Conservation (phyloP, 2,329 filamentous ascomycete species). For the Arthroderma sp. region DNA sequence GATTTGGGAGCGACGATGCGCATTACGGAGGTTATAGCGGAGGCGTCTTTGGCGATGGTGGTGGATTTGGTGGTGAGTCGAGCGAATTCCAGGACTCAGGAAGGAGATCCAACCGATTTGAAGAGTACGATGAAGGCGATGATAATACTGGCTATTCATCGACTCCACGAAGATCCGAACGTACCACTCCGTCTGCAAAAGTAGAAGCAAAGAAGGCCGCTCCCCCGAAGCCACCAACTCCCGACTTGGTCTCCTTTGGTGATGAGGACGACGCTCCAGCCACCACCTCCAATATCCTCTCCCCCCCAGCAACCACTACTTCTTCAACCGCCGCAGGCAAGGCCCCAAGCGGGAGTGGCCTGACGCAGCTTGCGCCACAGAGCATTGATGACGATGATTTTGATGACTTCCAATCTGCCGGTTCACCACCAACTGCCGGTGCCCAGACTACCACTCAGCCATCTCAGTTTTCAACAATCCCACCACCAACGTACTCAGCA, state of each 20-base stretch:
- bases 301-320: slow-evolving; percentile 18
- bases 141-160: slow-evolving; percentile 51
- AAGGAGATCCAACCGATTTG: slow-evolving; percentile 60
- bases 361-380: slow-evolving; percentile 35
- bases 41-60: slow-evolving; percentile 86
- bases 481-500: slow-evolving; percentile 33
- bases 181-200: slow-evolving; percentile 22
- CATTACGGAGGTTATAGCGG: slow-evolving; percentile 55
- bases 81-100: slow-evolving; percentile 57
- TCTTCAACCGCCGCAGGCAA: slow-evolving; percentile 30
- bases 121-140: slow-evolving; percentile 95
- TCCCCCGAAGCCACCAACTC: slow-evolving; percentile 69
- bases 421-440: slow-evolving; percentile 42
- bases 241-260: slow-evolving; percentile 78
- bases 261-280: slow-evolving; percentile 55
- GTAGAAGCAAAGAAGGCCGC: slow-evolving; percentile 50
- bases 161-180: slow-evolving; percentile 38
- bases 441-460: slow-evolving; percentile 22
- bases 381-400: slow-evolving; percentile 75
- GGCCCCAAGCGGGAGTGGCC: slow-evolving; percentile 34
- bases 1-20: slow-evolving; percentile 70
- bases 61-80: slow-evolving; percentile 71
- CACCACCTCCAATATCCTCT: slow-evolving; percentile 32
- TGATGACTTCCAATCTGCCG: slow-evolving; percentile 88
- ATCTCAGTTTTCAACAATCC: slow-evolving; percentile 26